Evolutionary conservation across 106 monocot genomes (phyloP).

Genomic region (Dendrobium officinale): DNA sequence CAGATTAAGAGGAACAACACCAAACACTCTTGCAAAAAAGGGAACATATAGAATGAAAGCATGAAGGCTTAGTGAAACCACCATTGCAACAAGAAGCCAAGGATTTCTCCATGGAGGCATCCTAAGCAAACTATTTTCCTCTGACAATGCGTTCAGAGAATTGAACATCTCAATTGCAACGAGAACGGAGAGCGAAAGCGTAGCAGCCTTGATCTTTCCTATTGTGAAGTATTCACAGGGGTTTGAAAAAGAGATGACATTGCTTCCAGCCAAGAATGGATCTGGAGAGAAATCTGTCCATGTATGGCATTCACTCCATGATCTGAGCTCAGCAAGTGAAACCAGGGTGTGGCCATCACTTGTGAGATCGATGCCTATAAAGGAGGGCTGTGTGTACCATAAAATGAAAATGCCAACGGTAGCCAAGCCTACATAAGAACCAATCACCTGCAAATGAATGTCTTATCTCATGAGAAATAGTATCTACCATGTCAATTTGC

Average conservation of each 20-base stretch:
- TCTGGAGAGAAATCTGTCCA: constrained; percentile 55
- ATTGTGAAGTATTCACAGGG: constrained; percentile 76
- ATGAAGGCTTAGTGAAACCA: constrained; percentile 65
- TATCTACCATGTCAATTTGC: too few species aligned
- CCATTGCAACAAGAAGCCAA: constrained; percentile 71
- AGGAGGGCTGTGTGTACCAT: constrained; percentile 78
- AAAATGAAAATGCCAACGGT: constrained; percentile 72
- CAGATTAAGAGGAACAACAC: constrained; percentile 62
- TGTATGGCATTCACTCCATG: constrained; percentile 59
- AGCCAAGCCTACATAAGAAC: constrained; percentile 72
- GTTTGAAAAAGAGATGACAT: constrained; percentile 38
- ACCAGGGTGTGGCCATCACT: constrained; percentile 68
- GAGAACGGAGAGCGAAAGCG: constrained; percentile 68
- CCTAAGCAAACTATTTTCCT: constrained; percentile 58
- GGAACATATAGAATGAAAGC: constrained; percentile 63
- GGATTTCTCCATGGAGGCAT: constrained; percentile 90
- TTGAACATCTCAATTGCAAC: constrained; percentile 90
- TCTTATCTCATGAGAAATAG: not conserved
- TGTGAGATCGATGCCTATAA: constrained; percentile 61
- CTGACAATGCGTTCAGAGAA: constrained; percentile 71
- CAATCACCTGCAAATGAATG: constrained; percentile 38
- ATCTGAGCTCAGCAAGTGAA: constrained; percentile 46
- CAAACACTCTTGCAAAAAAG: constrained; percentile 49
- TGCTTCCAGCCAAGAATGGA: constrained; percentile 54
- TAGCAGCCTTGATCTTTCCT: constrained; percentile 72